phyloP scores from a whole-genome alignment of 23 red algal genomes.

The Cyanidiococcus yangmingshanensis region DNA sequence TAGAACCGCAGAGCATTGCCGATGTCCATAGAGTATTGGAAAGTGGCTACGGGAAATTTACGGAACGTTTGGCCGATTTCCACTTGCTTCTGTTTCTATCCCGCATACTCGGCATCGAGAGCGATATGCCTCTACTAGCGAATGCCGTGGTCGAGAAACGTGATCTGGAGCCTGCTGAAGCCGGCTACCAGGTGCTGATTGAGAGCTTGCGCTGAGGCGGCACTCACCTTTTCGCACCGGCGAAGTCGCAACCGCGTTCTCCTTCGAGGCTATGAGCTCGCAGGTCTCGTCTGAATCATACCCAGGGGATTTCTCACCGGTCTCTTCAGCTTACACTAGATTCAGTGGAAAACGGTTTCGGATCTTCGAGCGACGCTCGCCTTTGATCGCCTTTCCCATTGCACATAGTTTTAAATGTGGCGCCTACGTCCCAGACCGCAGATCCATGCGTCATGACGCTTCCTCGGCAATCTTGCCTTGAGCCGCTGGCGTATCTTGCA shows the following conservation, averaged over 20 bases:
- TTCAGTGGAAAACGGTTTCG: no score
- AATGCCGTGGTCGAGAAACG: conserved; percentile 40
- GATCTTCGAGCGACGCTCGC: no score
- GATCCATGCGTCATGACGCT: no score
- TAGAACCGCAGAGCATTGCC: conserved; percentile 40
- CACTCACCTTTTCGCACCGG: no score
- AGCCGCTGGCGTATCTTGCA: neutral
- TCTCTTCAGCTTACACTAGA: no score
- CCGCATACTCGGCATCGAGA: conserved; percentile 70
- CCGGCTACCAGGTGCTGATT: conserved; percentile 86
- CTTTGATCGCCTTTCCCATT: no score
- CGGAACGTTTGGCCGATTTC: conserved; percentile 63
- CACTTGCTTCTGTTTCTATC: conserved; percentile 81
- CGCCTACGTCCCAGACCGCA: no score
- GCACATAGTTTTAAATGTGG: no score
- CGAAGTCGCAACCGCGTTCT: no score
- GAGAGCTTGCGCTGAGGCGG: conserved; percentile 34
- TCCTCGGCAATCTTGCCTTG: neutral
- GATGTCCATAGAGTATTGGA: conserved; percentile 37
- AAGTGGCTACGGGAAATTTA: conserved; percentile 36
- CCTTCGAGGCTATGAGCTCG: no score
- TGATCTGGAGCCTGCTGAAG: conserved; percentile 40
- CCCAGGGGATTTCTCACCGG: no score
- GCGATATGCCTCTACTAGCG: conserved; percentile 74
- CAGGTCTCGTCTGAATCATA: no score